These are phyloP conservation scores for Suillus plorans DNA, from an alignment of 768 basidiomycete genomes.

Conservation along the genomic window DNA sequence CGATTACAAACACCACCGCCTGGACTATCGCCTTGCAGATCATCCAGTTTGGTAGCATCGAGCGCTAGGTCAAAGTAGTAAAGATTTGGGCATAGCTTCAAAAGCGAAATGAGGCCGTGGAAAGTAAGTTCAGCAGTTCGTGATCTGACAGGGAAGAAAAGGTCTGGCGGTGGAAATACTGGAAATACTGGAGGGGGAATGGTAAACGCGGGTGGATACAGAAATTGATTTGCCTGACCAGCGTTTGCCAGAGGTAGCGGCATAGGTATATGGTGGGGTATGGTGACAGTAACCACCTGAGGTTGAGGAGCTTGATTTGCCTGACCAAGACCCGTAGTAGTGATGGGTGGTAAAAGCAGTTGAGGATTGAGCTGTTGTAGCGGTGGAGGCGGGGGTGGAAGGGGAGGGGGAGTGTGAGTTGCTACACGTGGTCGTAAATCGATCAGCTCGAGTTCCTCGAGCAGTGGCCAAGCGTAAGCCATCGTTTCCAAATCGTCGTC, in stretches of 20 bases:
- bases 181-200: neutral
- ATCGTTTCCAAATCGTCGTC: neutral
- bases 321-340: neutral
- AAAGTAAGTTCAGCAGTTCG: conserved; percentile 1
- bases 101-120: conserved; percentile 3
- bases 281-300: neutral
- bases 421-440: neutral
- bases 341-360: neutral
- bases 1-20: conserved; percentile 4
- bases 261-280: neutral
- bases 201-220: neutral
- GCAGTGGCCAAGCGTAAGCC: neutral
- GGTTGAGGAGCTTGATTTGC: neutral
- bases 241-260: neutral
- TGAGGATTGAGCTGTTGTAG: neutral
- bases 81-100: conserved; percentile 4
- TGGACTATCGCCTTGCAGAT: neutral
- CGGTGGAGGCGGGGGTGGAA: neutral
- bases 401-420: neutral
- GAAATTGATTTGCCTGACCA: neutral
- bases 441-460: conserved; percentile 2
- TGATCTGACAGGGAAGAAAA: neutral
- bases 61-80: conserved; percentile 1
- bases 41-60: conserved; percentile 5
- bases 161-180: neutral